Percentiles rank a stretch among this genome's conserved stretches.
Conservation (phyloP, 495 filamentous ascomycete genomes). For the Acidomyces sp. region DNA sequence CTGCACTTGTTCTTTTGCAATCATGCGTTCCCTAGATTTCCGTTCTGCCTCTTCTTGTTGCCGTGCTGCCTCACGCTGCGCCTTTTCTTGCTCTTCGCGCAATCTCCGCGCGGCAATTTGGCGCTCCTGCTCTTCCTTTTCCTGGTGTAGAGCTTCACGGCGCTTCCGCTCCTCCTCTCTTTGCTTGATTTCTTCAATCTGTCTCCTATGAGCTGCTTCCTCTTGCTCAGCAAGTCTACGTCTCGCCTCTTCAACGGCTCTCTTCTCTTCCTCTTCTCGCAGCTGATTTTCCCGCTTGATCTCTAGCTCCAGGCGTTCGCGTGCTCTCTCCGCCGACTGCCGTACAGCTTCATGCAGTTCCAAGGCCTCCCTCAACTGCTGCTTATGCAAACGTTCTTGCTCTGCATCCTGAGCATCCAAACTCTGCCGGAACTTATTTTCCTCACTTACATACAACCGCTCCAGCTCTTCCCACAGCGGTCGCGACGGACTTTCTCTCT, state of each 20-base stretch:
- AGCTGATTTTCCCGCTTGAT: constrained; percentile 17
- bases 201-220: constrained; percentile 5
- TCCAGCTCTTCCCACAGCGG: constrained; percentile 22
- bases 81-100: constrained; percentile 9
- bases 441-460: constrained; percentile 20
- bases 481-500: constrained; percentile 21
- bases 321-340: constrained; percentile 17
- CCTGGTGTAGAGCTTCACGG: constrained; percentile 14
- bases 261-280: constrained; percentile 20
- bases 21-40: constrained; percentile 19
- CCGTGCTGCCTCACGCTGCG: constrained; percentile 1
- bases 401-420: constrained; percentile 14
- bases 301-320: constrained; percentile 16
- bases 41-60: constrained; percentile 18
- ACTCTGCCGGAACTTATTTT: constrained; percentile 10
- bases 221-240: constrained; percentile 11
- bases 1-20: constrained; percentile 17
- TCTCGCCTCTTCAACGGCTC: constrained; percentile 12
- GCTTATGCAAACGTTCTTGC: constrained; percentile 11
- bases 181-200: constrained; percentile 7
- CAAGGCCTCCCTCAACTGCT: constrained; percentile 10
- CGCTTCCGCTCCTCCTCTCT: constrained; percentile 13
- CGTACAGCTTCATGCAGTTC: constrained; percentile 20
- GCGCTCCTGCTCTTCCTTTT: constrained; percentile 15
- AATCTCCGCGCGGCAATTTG: constrained; percentile 4